phyloP scores from a whole-genome alignment of 2,329 filamentous ascomycete species.

The Colletotrichum lupini region DNA sequence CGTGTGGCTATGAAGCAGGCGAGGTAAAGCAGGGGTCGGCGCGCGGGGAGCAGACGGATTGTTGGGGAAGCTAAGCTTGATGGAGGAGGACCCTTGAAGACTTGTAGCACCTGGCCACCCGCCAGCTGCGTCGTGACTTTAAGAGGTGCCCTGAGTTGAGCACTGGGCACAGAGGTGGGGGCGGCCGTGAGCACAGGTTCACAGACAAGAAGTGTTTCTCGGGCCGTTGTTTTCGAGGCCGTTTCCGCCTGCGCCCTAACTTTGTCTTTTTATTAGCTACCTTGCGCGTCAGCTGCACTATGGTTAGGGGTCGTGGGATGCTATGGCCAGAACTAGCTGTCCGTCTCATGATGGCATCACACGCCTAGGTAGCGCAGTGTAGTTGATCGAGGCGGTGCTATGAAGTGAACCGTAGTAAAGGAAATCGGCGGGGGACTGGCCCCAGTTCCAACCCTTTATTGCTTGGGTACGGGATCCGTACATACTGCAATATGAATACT shows the following conservation, averaged over 20 bases:
- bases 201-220: neutral
- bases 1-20: neutral
- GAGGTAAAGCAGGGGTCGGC: neutral
- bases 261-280: no score
- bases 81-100: constrained; percentile 29
- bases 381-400: neutral
- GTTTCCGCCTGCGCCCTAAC: neutral
- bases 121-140: neutral
- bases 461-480: neutral
- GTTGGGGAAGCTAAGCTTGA: constrained; percentile 31
- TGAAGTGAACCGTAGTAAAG: neutral
- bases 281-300: neutral
- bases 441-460: neutral
- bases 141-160: neutral
- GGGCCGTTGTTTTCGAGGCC: neutral
- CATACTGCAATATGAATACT: neutral
- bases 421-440: neutral
- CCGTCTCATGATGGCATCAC: neutral
- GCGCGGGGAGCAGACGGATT: constrained; percentile 20
- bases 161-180: neutral
- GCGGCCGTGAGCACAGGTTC: neutral
- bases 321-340: neutral
- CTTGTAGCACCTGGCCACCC: neutral
- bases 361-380: neutral
- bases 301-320: neutral